Base-by-base conservation (phyloP, 768 basidiomycete species). In the Botryobasidium botryosum region DNA sequence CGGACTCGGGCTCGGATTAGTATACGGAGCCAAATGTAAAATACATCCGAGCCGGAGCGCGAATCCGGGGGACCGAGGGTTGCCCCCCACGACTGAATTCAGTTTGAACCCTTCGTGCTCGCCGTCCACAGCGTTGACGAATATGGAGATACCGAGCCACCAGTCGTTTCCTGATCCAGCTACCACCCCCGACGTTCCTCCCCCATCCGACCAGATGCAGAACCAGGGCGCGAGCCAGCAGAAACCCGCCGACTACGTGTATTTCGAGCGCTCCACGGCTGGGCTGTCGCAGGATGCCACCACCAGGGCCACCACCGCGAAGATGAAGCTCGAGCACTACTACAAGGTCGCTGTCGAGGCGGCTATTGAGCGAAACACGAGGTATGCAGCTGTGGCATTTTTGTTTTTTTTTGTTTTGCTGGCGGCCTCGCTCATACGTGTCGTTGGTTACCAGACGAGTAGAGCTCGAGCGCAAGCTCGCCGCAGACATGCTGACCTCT, bases 321-420 rank as follows among this genome's bases (percentile, higher is more conserved):
- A 94, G 61, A 68, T 96, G 63, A 94, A 92, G 62, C 71, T 97
- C 43, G 94, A 97, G 63, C 79, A 91, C 58, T 94, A 79, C 59
- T 99, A 96, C 64, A 94, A 96, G 61, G 79, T 94, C 32, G 86
- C 86, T 1, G 94, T 99, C 33, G 90, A 96, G 59, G 74, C 82
- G 36, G 92, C 92, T 10, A 85, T 99, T 37, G 90, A 91, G 57
- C 69, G 94, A 43, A 96, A 96, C 59, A 73, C 77, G 43, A 74
- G 92, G 90, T 90, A 32, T 33, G 17, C 31, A 33, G 10, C 31
- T 33, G 31, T 17, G 10, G 31, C 8, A 8, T 33, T 33, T 17
- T 8, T 33, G 31, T 33, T 17, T 33, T 33, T 33, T 17, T 17
- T 17, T 33, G 31, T 33, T 8, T 17, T 33, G 31, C n/a, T n/a